Conservation (phyloP, 371 early-diverging fungal species). For the Syncephalastrum contaminatum region DNA sequence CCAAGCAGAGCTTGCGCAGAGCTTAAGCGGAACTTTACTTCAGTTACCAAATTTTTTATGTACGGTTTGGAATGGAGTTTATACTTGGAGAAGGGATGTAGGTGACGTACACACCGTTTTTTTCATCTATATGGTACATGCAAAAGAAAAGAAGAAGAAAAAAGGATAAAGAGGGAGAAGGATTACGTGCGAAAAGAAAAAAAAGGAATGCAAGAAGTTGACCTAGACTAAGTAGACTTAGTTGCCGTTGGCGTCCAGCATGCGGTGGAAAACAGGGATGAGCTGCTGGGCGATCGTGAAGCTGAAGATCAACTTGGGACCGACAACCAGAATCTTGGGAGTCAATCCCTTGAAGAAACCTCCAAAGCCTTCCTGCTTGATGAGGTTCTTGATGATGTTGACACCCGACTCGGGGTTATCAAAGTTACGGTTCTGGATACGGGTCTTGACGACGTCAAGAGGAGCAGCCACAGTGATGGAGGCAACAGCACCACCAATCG, state of each 20-base stretch:
- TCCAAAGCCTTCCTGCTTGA: conserved; percentile 89
- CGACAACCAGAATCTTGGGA: conserved; percentile 94
- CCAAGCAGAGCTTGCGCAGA: too few relatives aligned
- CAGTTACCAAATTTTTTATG: too few relatives aligned
- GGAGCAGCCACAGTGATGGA: conserved; percentile 95
- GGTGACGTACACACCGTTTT: neutral
- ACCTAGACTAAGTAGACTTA: too few relatives aligned
- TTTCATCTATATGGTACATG: neutral
- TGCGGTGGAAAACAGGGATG: conserved; percentile 78
- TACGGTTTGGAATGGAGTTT: too few relatives aligned
- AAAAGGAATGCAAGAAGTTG: neutral
- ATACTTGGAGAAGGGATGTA: too few relatives aligned
- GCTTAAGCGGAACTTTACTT: too few relatives aligned
- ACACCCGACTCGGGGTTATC: conserved; percentile 88
- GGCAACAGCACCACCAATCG: conserved; percentile 95
- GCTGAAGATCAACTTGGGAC: conserved; percentile 96
- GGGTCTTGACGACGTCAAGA: conserved; percentile 97
- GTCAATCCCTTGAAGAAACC: conserved; percentile 98
- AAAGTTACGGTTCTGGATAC: conserved; percentile 92
- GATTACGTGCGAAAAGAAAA: neutral
- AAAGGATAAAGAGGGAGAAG: conserved; percentile 4
- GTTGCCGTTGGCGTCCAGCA: conserved; percentile 16
- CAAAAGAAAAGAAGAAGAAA: neutral
- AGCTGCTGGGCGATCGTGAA: conserved; percentile 96
- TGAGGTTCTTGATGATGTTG: conserved; percentile 83